A percentile compares a stretch with the other conserved stretches of the same genome.
These are phyloP conservation scores for Zychaea mexicana DNA, from an alignment of 371 early-diverging fungal genomes.

Conservation along the genomic window DNA sequence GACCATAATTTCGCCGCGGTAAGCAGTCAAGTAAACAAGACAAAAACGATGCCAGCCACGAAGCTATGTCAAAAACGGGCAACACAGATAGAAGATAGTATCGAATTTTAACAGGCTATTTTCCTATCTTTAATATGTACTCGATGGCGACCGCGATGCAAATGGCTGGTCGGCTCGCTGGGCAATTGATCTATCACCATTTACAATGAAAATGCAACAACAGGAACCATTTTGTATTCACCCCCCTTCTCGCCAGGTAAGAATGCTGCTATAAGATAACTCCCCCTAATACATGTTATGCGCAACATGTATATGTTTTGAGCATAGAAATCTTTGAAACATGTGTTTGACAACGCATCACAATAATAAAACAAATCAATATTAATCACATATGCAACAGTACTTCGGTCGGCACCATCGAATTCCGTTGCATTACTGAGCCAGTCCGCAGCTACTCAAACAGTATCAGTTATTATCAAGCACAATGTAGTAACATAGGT, in stretches of 20 bases:
- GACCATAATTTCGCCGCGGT: slow-evolving; percentile 69
- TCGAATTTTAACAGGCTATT: too few relatives aligned
- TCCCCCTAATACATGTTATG: background rate
- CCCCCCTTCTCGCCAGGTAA: slow-evolving; percentile 73
- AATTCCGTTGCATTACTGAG: slow-evolving; percentile 78
- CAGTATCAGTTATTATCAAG: slow-evolving; percentile 66
- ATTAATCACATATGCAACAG: slow-evolving; percentile 32
- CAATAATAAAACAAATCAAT: background rate
- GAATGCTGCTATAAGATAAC: background rate
- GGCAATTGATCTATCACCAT: too few relatives aligned
- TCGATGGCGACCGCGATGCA: too few relatives aligned
- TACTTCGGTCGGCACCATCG: slow-evolving; percentile 82
- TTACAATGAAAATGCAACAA: background rate
- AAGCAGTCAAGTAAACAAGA: background rate
- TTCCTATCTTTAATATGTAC: background rate
- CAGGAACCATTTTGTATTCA: slow-evolving; percentile 81
- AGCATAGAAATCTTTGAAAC: background rate
- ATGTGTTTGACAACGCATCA: slow-evolving; percentile 2
- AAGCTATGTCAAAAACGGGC: too few relatives aligned
- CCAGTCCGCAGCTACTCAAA: slow-evolving; percentile 65
- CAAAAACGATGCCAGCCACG: too few relatives aligned
- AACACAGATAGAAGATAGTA: too few relatives aligned
- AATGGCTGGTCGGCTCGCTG: too few relatives aligned
- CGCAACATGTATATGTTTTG: background rate
- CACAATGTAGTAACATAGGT: slow-evolving; percentile 62